These are phyloP conservation scores for Cryptococcus sp. DNA, from an alignment of 1,284 basidiomycete species.

Conservation along the genomic window DNA sequence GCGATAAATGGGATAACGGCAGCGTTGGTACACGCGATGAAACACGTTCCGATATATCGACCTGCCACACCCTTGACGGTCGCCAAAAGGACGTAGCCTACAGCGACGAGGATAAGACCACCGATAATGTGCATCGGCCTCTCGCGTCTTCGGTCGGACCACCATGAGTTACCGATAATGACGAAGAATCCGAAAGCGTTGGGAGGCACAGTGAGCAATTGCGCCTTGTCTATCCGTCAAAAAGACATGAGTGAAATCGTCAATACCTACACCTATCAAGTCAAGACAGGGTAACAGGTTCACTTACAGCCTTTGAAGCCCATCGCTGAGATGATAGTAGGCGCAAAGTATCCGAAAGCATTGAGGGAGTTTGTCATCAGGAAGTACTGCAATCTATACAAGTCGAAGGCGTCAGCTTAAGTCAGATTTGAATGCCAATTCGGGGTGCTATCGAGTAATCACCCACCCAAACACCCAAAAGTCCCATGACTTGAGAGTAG, in stretches of 20 bases:
- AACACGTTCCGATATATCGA: constrained; percentile 34
- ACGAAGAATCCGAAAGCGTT: constrained; percentile 69
- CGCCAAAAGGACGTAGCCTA: constrained; percentile 39
- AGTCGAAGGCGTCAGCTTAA: too few species aligned
- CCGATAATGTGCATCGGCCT: constrained; percentile 31
- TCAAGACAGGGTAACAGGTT: background rate
- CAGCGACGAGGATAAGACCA: constrained; percentile 26
- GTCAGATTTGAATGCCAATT: too few species aligned
- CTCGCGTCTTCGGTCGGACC: constrained; percentile 61
- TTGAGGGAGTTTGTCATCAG: constrained; percentile 58
- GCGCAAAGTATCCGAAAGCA: constrained; percentile 61
- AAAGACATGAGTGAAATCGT: constrained; percentile 2
- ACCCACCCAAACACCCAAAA: constrained; percentile 36
- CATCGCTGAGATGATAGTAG: constrained; percentile 68
- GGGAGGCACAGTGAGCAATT: constrained; percentile 70
- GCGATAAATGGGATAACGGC: constrained; percentile 38
- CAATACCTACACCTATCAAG: background rate
- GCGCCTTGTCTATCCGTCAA: constrained; percentile 54
- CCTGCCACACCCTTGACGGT: constrained; percentile 27
- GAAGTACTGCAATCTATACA: constrained; percentile 71
- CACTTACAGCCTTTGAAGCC: constrained; percentile 53
- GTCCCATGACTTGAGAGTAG: constrained; percentile 30
- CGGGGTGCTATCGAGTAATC: too few species aligned
- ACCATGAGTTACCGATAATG: constrained; percentile 61
- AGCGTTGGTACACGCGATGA: constrained; percentile 40